phyloP scores from a whole-genome alignment of 257 asterid species.

The Solanum piurae region DNA sequence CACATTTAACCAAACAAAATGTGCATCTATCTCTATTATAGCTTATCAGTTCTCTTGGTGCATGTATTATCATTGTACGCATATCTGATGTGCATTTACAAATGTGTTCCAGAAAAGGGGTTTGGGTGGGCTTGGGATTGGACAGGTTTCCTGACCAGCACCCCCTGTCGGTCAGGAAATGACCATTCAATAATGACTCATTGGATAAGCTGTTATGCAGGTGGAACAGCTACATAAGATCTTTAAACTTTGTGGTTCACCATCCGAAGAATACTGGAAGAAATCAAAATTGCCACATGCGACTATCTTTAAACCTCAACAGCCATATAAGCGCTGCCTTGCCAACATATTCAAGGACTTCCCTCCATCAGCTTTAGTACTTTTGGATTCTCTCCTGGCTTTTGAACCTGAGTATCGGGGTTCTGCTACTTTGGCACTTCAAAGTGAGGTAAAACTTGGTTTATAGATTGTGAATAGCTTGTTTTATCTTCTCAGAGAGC shows the following conservation, averaged over 20 bases:
- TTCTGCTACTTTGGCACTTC: constrained; percentile 60
- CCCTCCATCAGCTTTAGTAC: constrained; percentile 48
- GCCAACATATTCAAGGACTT: constrained; percentile 66
- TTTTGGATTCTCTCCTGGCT: constrained; percentile 72
- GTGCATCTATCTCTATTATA: neutral
- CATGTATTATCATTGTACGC: neutral
- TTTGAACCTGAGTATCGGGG: constrained; percentile 73
- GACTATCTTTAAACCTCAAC: constrained; percentile 76
- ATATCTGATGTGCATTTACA: neutral
- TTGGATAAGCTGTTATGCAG: constrained; percentile 21
- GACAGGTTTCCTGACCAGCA: neutral
- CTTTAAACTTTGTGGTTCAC: constrained; percentile 81
- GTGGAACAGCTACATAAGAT: constrained; percentile 84
- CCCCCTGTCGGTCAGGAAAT: neutral
- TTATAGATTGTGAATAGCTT: neutral
- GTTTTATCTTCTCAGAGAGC: constrained; percentile 5
- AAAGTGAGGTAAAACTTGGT: constrained; percentile 42
- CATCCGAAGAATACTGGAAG: constrained; percentile 77
- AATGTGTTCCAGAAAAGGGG: neutral
- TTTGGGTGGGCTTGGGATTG: neutral
- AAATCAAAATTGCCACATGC: constrained; percentile 66
- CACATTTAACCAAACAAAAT: neutral
- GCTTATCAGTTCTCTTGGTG: neutral
- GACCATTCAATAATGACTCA: constrained; percentile 1
- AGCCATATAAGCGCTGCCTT: constrained; percentile 54